Evolutionary conservation across 495 filamentous ascomycete species (phyloP).

Genomic region (Bombardia bombarda): DNA sequence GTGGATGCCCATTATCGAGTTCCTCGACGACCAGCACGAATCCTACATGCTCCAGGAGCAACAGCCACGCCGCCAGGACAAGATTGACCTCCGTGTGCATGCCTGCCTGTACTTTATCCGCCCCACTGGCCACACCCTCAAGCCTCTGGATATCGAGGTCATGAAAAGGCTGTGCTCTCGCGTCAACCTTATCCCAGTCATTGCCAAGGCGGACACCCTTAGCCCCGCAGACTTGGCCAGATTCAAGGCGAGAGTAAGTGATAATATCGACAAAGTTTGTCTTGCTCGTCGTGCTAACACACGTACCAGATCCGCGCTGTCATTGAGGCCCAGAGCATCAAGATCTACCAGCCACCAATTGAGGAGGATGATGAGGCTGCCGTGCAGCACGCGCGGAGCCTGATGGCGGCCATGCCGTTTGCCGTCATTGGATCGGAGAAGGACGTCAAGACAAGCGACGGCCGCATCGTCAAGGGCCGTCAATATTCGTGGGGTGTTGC

Average conservation of each 20-base stretch:
- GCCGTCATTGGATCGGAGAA: constrained; percentile 98
- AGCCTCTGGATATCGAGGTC: constrained; percentile 98
- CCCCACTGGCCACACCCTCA: constrained; percentile 94
- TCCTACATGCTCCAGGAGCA: constrained; percentile 99
- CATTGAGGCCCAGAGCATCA: constrained; percentile 96
- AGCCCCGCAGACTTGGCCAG: constrained; percentile 83
- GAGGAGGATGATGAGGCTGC: constrained; percentile 98
- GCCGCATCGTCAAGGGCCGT: constrained; percentile 93
- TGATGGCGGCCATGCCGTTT: constrained; percentile 97
- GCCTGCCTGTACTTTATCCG: constrained; percentile 98
- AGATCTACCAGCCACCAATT: constrained; percentile 95
- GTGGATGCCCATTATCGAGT: constrained; percentile 99
- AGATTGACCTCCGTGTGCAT: constrained; percentile 98
- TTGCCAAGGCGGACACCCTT: constrained; percentile 96
- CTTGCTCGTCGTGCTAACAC: constrained; percentile 4
- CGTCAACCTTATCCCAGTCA: constrained; percentile 95
- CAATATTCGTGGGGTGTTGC: constrained; percentile 99
- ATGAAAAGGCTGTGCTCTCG: constrained; percentile 98
- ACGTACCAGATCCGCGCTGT: constrained; percentile 73
- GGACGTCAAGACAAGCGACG: constrained; percentile 93
- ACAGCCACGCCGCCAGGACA: constrained; percentile 92
- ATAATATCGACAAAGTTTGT: background rate
- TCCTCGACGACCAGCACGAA: constrained; percentile 98
- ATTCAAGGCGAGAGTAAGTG: constrained; percentile 82
- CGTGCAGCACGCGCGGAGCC: constrained; percentile 81